Evolutionary conservation across 257 asterid species (phyloP), one percentile per base, ranked within the genome.

Genomic region (Scutellaria baicalensis): DNA sequence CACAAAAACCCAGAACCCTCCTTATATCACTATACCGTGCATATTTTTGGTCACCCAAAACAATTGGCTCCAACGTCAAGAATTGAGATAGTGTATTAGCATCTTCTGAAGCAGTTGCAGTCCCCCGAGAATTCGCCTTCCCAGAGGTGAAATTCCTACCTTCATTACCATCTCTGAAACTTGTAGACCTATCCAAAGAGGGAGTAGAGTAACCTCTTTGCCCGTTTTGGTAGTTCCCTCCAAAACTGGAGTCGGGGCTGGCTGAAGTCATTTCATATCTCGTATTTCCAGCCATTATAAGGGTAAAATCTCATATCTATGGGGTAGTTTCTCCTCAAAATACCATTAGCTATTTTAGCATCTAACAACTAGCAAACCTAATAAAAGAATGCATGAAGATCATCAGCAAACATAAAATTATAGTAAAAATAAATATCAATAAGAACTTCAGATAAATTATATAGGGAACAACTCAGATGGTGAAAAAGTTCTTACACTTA

Each of bases 211-310:
- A 89, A 63, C 82, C 82, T 55, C 96, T 94, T 75, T 83, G 97
- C 76, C 86, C 91, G 78, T 78, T 84, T 65, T 82, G 82, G 79
- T 84, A 88, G 79, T 77, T 89, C 66, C 96, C 96, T 36, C 79
- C 67, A 81, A 86, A 83, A 69, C 83, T 68, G 17, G 90, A 78
- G 66, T 91, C 99, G 1, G 90, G 86, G 73, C 97, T 88, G 71
- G 88, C 83, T n/a, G 97, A 87, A 7, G 83, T 70, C 81, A 84
- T 75, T 71, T 91, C 97, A 60, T 78, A 86, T 80, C 94, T 86
- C 47, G 84, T 69, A 72, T 84, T 89, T 75, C 99, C 99, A 69
- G 95, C 95, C 99, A 94, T 94, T 68, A 59, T 72, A 74, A 75
- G 70, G 55, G 70, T 61, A 51, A 67, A 64, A 68, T 70, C 44